Percentiles rank a stretch among this genome's conserved stretches.
Conservation (phyloP, 371 early-diverging fungal genomes). For the Lichtheimia hyalospora region DNA sequence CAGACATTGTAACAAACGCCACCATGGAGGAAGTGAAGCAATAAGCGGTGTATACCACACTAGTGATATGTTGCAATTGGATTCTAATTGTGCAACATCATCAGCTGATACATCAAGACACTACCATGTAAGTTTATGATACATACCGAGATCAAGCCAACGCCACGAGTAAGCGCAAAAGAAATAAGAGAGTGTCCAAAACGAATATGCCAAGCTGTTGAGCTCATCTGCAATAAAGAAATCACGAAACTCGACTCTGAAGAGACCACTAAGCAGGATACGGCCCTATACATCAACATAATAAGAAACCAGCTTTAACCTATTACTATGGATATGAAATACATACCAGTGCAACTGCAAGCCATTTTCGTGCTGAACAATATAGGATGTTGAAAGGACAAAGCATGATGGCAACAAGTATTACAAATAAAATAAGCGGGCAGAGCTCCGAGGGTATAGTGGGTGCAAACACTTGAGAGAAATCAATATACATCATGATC, state of each 20-base stretch:
- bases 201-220: conserved; percentile 72
- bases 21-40: conserved; percentile 64
- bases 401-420: conserved; percentile 53
- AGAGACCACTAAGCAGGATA: conserved; percentile 55
- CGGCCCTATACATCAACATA: conserved; percentile 30
- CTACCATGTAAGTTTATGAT: background rate
- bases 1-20: conserved; percentile 73
- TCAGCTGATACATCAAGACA: background rate
- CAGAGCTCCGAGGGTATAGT: conserved; percentile 54
- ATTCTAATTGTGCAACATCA: background rate
- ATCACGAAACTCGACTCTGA: conserved; percentile 79
- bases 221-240: conserved; percentile 88
- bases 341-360: conserved; percentile 48
- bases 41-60: conserved; percentile 64
- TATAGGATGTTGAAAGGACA: conserved; percentile 69
- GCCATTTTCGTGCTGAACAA: conserved; percentile 73
- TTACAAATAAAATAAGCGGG: conserved; percentile 53
- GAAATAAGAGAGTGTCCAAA: conserved; percentile 68
- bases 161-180: conserved; percentile 64
- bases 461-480: conserved; percentile 39
- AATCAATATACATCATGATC: conserved; percentile 54
- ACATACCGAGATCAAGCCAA: conserved; percentile 55
- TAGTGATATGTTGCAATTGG: conserved; percentile 57
- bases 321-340: too few species aligned
- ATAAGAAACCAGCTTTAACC: background rate